Conservation (phyloP, 1,284 basidiomycete species). For the Cutaneotrichosporon dermatis region DNA sequence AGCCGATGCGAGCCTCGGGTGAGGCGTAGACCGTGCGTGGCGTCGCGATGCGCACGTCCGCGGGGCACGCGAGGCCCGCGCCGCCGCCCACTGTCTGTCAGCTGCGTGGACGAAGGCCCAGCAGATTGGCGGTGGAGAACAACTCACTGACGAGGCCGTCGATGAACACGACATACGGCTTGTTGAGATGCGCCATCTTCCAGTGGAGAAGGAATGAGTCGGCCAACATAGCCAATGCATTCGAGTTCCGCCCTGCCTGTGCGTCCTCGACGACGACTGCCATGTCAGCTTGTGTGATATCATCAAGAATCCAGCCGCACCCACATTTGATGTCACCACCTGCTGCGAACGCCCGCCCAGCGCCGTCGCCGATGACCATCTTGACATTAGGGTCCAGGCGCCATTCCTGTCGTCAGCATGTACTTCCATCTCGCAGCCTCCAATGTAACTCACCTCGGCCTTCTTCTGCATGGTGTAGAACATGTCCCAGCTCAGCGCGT, state of each 20-base stretch:
- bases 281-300: too few species aligned
- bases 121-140: slow-evolving; percentile 49
- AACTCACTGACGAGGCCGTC: slow-evolving; percentile 73
- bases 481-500: slow-evolving; percentile 82
- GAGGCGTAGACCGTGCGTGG: slow-evolving; percentile 88
- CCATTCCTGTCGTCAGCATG: slow-evolving; percentile 58
- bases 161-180: slow-evolving; percentile 79
- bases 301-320: background rate
- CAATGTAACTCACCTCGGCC: slow-evolving; percentile 2
- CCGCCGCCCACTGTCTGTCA: slow-evolving; percentile 80
- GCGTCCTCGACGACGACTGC: slow-evolving; percentile 5
- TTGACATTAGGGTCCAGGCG: slow-evolving; percentile 5
- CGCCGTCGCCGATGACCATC: slow-evolving; percentile 10
- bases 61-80: slow-evolving; percentile 78
- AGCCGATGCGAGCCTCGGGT: slow-evolving; percentile 87
- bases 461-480: slow-evolving; percentile 62
- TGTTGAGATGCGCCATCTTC: slow-evolving; percentile 66
- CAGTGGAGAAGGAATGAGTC: slow-evolving; percentile 86
- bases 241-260: slow-evolving; percentile 51
- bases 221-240: slow-evolving; percentile 67
- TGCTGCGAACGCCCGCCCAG: slow-evolving; percentile 9
- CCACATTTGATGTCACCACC: slow-evolving; percentile 14
- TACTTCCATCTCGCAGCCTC: too few species aligned
- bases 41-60: slow-evolving; percentile 86
- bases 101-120: background rate